A percentile compares a stretch with the other conserved stretches of the same genome.
Conservation (phyloP, 345 rosid species). For the Salix viminalis region DNA sequence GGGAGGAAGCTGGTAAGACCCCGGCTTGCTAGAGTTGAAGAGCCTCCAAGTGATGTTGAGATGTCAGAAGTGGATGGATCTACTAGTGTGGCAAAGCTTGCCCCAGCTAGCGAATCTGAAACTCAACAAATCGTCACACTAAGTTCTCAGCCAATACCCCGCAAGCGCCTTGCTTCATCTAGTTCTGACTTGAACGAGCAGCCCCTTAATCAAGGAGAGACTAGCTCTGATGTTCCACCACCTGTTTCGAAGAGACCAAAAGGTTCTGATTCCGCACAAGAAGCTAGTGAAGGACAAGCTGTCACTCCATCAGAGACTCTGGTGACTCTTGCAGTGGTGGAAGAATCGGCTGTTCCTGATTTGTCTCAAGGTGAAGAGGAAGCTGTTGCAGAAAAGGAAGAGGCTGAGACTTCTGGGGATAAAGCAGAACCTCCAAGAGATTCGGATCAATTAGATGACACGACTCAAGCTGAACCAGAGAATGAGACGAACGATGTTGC, state of each 20-base stretch:
- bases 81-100: constrained; percentile 39
- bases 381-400: constrained; percentile 55
- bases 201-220: constrained; percentile 37
- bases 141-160: constrained; percentile 35
- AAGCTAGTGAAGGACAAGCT: constrained; percentile 38
- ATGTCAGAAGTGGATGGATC: constrained; percentile 65
- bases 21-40: constrained; percentile 48
- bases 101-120: constrained; percentile 47
- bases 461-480: constrained; percentile 38
- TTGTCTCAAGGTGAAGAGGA: constrained; percentile 36
- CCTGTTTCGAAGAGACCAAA: constrained; percentile 61
- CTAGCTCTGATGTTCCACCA: constrained; percentile 32
- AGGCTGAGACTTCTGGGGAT: constrained; percentile 45
- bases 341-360: constrained; percentile 41
- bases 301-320: constrained; percentile 34
- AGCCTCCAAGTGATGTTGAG: constrained; percentile 65
- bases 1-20: constrained; percentile 81
- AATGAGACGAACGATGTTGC: constrained; percentile 30
- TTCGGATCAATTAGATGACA: constrained; percentile 33
- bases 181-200: constrained; percentile 55
- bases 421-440: constrained; percentile 48
- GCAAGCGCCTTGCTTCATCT: constrained; percentile 64
- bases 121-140: constrained; percentile 32
- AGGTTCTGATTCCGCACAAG: constrained; percentile 43
- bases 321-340: constrained; percentile 34